Conservation (phyloP, 2,329 filamentous ascomycete species). For the Colletotrichum musicola region DNA sequence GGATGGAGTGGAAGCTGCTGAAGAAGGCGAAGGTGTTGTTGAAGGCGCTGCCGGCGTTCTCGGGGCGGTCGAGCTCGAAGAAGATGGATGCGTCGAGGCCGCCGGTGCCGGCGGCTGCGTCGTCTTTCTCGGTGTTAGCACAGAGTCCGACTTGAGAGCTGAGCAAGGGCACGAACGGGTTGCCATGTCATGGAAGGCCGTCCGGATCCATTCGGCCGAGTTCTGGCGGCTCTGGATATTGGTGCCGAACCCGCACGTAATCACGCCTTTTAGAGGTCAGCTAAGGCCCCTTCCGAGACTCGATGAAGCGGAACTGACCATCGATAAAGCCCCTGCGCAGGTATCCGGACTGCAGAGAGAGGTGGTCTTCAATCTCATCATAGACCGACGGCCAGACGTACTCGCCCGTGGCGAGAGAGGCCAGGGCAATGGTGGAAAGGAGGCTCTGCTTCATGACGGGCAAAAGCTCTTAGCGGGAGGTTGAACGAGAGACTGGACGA, state of each 20-base stretch:
- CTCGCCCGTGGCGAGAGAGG: constrained; percentile 16
- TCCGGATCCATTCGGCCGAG: constrained; percentile 45
- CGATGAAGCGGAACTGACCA: constrained; percentile 3
- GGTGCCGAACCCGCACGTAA: constrained; percentile 40
- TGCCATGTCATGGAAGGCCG: constrained; percentile 45
- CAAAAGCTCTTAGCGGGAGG: neutral
- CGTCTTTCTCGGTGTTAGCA: constrained; percentile 17
- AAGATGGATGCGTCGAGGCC: constrained; percentile 45
- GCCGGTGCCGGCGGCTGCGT: constrained; percentile 40
- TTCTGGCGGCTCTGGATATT: constrained; percentile 40
- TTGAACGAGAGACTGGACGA: constrained; percentile 5
- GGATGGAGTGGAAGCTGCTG: constrained; percentile 39
- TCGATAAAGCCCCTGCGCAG: constrained; percentile 33
- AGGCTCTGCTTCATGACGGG: constrained; percentile 30
- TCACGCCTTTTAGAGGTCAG: constrained; percentile 35
- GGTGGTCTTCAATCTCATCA: constrained; percentile 38
- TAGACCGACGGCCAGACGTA: constrained; percentile 37
- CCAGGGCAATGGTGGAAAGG: constrained; percentile 18
- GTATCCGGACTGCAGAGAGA: constrained; percentile 37
- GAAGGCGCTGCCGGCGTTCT: constrained; percentile 43
- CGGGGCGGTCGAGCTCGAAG: constrained; percentile 42
- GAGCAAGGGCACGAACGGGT: constrained; percentile 29
- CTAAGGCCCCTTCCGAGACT: neutral
- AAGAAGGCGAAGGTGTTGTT: constrained; percentile 46
- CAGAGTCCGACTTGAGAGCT: neutral